Evolutionary conservation across 495 filamentous ascomycete genomes (phyloP), one percentile per base, ranked within the genome.

Genomic region (Geoglossum glabrum): DNA sequence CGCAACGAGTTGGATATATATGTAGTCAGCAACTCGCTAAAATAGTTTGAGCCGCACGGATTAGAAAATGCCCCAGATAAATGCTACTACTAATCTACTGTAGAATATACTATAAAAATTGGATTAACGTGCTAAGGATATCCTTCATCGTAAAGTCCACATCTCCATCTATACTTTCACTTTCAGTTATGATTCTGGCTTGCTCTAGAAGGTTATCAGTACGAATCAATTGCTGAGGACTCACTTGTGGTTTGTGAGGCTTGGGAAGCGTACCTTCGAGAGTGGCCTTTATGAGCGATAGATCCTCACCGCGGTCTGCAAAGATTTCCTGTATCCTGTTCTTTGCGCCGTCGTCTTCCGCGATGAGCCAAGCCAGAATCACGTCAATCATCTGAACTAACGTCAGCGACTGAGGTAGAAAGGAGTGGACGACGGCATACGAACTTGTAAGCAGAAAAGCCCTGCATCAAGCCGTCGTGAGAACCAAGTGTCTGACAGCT

Each of bases 281-380:
- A n/a, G 87, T 90, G 19, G 57, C 67, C 59, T 68, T 79, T 30
- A 96, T 67, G 26, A 80, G 72, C 5, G 61, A 72, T 52, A 95
- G 63, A 6, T 68, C 66, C 64, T 87, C 82, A 60, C 85, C 84
- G 5, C 79, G 73, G 57, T 86, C 83, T 28, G 76, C 80, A 31
- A 95, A 69, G 27, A 83, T 65, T 21, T 70, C 70, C 26, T 74
- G 61, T 21, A 96, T 79, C 68, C 77, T 84, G 40, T 70, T 74
- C 68, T 75, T 80, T 5, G 87, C 85, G 0, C 87, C 88, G 49
- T 79, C 79, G 64, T 97, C 93, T 68, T 99, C 93, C 1, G 90
- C 93, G 15, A 87, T 72, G 21, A 97, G 72, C 93, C 93, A 99
- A 23, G 92, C 87, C 38, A 97, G 65, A 36, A 96, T 82, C 11